Base-by-base conservation (phyloP, 805 yeast genomes). In the Cyberlindnera euphorbiiphila region DNA sequence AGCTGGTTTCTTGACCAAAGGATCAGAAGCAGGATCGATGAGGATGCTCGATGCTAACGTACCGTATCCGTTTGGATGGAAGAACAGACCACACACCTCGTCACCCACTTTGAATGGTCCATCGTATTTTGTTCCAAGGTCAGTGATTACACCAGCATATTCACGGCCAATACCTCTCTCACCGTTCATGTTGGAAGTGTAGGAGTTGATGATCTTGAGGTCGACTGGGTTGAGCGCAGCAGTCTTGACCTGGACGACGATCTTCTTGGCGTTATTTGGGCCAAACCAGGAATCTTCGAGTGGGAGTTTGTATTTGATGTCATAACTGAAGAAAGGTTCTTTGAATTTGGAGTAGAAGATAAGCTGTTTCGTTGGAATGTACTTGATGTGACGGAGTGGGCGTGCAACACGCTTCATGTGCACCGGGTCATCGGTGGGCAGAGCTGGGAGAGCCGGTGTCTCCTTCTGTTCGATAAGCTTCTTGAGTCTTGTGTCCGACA, bases 121-220 rank as follows among this genome's bases (percentile, higher is more conserved):
- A 11, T 29, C 28, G 23, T 26, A 50, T n/a, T 63, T 61, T 10
- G 57, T 52, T 8, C 91, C 91, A 15, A 78, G 75, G 20, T 70
- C 69, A 4, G 66, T 65, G 20, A 84, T 62, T 5, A 61, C 61
- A 16, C 94, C 94, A 17, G 77, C 63, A 56, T 73, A 84, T 46
- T 81, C 89, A 49, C 82, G 72, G 1, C 93, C 93, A 20, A 81
- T 56, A 7, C 89, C 88, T 46, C 76, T 71, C 40, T 71, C 74
- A 27, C 76, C 72, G 38, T 67, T 70, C 36, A 75, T 58, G 43
- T 77, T 74, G 18, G 68, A 57, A 13, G 67, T 54, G 50, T 76
- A 78, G 26, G 76, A 70, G 51, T 76, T 74, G 51, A 74, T 65
- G 36, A 81, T 73, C 41, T 78, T 69, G 47, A 79, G 51, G 52